A percentile compares a stretch with the other conserved stretches of the same genome.
These are phyloP conservation scores for Nicotiana sylvestris DNA, from an alignment of 257 asterid species.

Conservation along the genomic window DNA sequence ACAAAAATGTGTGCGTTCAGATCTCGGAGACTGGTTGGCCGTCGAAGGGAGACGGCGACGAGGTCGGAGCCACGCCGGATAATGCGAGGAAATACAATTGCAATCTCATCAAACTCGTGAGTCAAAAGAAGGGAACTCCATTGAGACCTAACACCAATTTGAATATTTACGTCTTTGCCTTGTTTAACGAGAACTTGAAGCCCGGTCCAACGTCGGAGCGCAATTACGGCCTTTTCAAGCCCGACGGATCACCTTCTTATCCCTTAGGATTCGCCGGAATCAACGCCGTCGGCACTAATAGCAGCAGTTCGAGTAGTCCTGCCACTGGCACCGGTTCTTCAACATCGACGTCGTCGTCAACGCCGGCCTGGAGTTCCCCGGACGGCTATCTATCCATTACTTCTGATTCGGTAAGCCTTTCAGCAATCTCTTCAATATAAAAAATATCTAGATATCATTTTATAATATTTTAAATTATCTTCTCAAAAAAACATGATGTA, in stretches of 20 bases:
- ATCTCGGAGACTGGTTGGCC: conserved; percentile 97
- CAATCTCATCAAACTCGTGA: conserved; percentile 52
- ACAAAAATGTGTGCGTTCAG: conserved; percentile 59
- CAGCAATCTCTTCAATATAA: neutral
- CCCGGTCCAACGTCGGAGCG: conserved; percentile 89
- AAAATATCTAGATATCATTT: neutral
- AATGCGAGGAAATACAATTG: conserved; percentile 71
- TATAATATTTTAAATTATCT: no score
- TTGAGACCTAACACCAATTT: conserved; percentile 58
- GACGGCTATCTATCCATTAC: conserved; percentile 44
- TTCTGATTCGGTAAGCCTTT: conserved; percentile 53
- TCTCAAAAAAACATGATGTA: no score
- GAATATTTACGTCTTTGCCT: conserved; percentile 62
- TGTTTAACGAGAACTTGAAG: conserved; percentile 86
- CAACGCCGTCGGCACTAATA: neutral
- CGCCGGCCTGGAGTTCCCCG: conserved; percentile 31
- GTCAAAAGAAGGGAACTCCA: conserved; percentile 70
- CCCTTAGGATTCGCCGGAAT: conserved; percentile 9
- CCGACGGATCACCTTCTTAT: conserved; percentile 60
- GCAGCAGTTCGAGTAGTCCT: neutral
- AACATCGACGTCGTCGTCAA: conserved; percentile 13
- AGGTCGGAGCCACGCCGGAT: conserved; percentile 73
- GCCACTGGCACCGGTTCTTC: neutral
- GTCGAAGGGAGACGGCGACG: conserved; percentile 74
- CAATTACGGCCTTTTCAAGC: conserved; percentile 78